Base-by-base conservation (phyloP, 1,284 basidiomycete genomes). In the Marasmius tenuissimus region DNA sequence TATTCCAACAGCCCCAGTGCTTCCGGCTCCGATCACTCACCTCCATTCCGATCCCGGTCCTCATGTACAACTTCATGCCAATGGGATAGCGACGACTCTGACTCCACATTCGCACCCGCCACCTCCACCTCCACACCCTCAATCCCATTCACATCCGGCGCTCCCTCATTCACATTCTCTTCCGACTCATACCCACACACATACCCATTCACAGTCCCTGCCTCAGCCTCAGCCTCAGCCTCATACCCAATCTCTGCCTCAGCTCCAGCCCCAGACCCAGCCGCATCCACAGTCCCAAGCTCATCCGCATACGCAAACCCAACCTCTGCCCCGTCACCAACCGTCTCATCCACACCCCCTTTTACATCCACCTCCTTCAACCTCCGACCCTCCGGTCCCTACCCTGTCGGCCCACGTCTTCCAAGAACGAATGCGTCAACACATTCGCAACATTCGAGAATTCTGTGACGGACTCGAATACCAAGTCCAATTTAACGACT, bases 381-480 rank as follows among this genome's bases (percentile, higher is more conserved):
- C 56, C 33, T 20, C 42, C 12, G 38, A 35, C n/a, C 16, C 34
- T 27, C 18, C 55, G n/a, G 20, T 47, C 38, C 14, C 35, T 22
- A 22, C 33, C 6, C 35, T 12, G 14, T 20, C 22, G n/a, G 22
- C 65, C 20, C 68, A 65, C 18, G 59, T 65, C 55, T 72, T 69
- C 65, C 69, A 69, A 62, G 57, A 61, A 47, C 68, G 68, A 14
- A 75, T 74, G 71, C 64, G 62, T 37, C 60, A 66, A 37, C 71
- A 75, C 57, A 73, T 76, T 35, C 60, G 62, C 20, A 66, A 67
- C 54, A 73, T 75, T 47, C 70, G 73, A 8, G 71, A 73, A 57
- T 75, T 75, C 53, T 72, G 71, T 57, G 69, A 72, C 58, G 72
- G 73, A 14, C 63, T 75, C 64, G 74, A 76, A 61, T 75, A 71